Evolutionary conservation across 257 asterid genomes (phyloP), one percentile per base, ranked within the genome.

Genomic region (Solanum neorickii): DNA sequence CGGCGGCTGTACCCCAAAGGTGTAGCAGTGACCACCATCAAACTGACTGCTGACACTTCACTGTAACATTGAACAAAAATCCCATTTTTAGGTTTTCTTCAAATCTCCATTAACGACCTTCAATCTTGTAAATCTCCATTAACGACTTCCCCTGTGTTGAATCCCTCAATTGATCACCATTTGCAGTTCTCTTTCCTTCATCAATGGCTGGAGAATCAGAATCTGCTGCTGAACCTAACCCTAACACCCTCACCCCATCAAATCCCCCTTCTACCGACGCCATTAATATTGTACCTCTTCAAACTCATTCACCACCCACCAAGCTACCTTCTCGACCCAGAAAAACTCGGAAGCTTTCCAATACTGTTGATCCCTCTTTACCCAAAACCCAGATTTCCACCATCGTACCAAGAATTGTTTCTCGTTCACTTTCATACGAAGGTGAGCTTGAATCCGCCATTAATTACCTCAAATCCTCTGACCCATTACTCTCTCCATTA

Each of bases 241-340:
- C 73, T n/a, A 16, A 2, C 72, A 21, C 60, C 78, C 16, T 31
- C 78, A n/a, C 85, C 62, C 27, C 21, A 27, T 29, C 59, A 21
- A 29, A 39, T 6, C 39, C 44, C 27, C 7, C 49, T 8, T 27
- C 87, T 23, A 18, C 65, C 35, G 12, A 59, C 47, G 29, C 59
- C 23, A n/a, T 59, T 76, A 31, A 23, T 80, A 42, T 59, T 80
- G 60, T 59, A 23, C 41, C 77, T 39, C 46, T 29, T 23, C 72
- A 47, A 73, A 8, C 66, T 46, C 83, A 60, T 76, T 47, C 84
- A 21, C 84, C 88, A 12, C 83, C 84, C 25, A 15, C 98, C 84
- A 95, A 95, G 90, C 96, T 95, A 33, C 99, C 99, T 49, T 94
- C 96, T 87, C 95, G 98, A 56, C 99, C 99, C 76, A 98, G 91